Evolutionary conservation across 1,284 basidiomycete species (phyloP), one percentile per base, ranked within the genome.

Genomic region (Wolfiporia cocos): DNA sequence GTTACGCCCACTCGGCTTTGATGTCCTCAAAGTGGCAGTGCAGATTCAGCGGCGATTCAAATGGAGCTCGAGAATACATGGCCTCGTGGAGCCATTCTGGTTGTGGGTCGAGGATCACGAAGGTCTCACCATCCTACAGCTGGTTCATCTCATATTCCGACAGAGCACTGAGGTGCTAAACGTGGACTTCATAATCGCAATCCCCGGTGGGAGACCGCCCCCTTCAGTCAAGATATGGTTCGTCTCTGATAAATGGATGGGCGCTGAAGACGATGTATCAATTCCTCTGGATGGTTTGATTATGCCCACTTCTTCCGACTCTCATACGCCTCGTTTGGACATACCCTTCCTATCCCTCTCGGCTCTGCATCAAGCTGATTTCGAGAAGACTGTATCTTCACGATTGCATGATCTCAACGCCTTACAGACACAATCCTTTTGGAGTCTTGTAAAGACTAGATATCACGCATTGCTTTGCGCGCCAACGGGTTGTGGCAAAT

Each of bases 161-260:
- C 76, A 79, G 49, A 70, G 73, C n/a, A 86, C 80, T 22, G 57
- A 72, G 14, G 34, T 57, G 12, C 48, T 91, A 31, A 71, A 82
- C 39, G 64, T 86, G n/a, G 83, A 92, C 35, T 95, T 97, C 56
- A 69, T 90, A 41, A 79, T 96, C 34, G 78, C 89, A 0, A 74
- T 95, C 41, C 70, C 79, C 3, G 63, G 70, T 21, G 73, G 73
- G 11, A 66, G 70, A 28, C 67, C 71, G 6, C 78, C 79, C 0
- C 65, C 79, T 10, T 82, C 74, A 14, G 65, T 91, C 37, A 78
- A 74, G 4, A 71, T 97, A 39, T 80, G 87, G 20, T 84, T 85
- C 49, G 76, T 94, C 33, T 98, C 93, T 1, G 93, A 98, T 62
- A 76, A 80, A 49, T 99, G 97, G 97, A 72, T 97, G 47, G 92